Base-by-base conservation (phyloP, 2,329 filamentous ascomycete genomes). In the Cytospora mali region DNA sequence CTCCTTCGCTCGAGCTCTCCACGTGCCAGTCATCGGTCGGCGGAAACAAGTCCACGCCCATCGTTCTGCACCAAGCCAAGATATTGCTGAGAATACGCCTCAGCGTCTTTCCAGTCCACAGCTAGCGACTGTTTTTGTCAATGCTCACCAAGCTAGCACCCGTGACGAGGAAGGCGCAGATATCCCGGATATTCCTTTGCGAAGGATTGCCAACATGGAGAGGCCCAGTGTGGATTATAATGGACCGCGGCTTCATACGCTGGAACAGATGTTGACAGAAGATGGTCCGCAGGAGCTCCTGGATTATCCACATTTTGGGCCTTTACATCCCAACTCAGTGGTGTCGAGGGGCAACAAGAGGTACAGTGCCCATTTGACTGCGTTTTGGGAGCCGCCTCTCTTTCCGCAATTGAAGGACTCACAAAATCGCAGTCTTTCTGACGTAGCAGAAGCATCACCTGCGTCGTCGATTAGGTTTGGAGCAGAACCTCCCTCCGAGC, bases 171-270 rank as follows among this genome's bases (percentile, higher is more conserved):
- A 66, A 25, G 61, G 62, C 14, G 64, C 62, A 9, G 58, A 58
- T 3, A 61, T 66, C 25, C 64, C 64, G 16, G 62, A 64, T 18
- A 66, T 66, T 13, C 64, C 64, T 27, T 58, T 66, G 35, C 64
- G 64, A 27, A 61, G 62, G 49, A 39, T 57, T n/a, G 31, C 39
- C n/a, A 42, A 53, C 23, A 51, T 33, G 57, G 54, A 60, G 31
- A 54, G 54, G 21, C 46, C 52, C 33, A 51, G 54, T 29, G 11
- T 49, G 21, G 58, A 59, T 42, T 55, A 56, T 16, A 58, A 18
- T n/a, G 21, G 46, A 18, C 52, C 61, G 16, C 50, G 58, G 27
- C 42, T 62, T 14, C n/a, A n/a, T 25, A 51, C 55, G 11, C 49
- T 64, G 50, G 62, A 62, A 33, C 50, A 52, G 7, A 63, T 62